Evolutionary conservation across 2,329 filamentous ascomycete species (phyloP), one percentile per base, ranked within the genome.

Genomic region (Hypomyces rosellus): DNA sequence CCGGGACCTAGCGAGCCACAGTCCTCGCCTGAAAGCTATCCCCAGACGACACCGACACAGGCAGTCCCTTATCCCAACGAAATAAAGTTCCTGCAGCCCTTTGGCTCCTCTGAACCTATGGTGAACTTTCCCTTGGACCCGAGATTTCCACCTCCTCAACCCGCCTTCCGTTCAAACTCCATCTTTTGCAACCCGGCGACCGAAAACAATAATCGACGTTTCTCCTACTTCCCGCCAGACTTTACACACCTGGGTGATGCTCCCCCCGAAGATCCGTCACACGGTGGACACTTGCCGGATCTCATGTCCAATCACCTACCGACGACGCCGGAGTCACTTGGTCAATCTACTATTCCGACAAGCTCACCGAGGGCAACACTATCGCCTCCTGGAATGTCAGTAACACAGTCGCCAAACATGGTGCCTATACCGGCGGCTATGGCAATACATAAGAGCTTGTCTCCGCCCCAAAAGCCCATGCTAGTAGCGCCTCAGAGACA

Each of bases 151-250:
- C 63, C 69, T 50, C 58, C 68, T 38, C 80, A 75, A 41, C 81
- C 74, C 1, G 76, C 74, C 3, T 85, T 85, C 65, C 75, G 82
- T 48, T 84, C 82, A 9, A 83, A 83, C 60, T 85, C 82, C 1
- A 85, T 85, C 53, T 85, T 85, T 64, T 71, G 76, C 55, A 80
- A 78, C 51, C 81, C 81, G 5, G 73, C 76, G 1, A 75, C 71
- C 5, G 78, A 81, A 53, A 69, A 69, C 8, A 73, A 69, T 38
- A 80, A 81, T 7, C 74, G 81, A 18, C 72, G 81, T 7, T 81
- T 82, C 54, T 84, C 81, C 14, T 82, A 84, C 57, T 84, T 84
- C 55, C 80, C 82, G 9, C 82, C 82, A 1, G 81, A 84, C 16
- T 68, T 70, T 11, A 61, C 60, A 30, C 64, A 70, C 15, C 55